Base-by-base conservation (phyloP, 306 rosid species). In the Hylodesmum podocarpum region DNA sequence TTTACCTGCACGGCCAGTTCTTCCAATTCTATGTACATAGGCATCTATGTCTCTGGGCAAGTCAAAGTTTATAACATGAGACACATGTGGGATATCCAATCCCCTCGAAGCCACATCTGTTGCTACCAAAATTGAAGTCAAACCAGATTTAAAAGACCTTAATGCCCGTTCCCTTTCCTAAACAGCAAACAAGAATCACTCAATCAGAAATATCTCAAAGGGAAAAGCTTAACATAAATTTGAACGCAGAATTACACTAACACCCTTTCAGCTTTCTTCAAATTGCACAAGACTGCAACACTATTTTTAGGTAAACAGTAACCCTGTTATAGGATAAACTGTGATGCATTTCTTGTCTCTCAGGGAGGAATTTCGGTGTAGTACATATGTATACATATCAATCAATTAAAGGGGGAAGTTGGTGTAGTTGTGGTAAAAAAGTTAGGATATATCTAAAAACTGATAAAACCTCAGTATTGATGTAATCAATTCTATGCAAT, bases 31-130 rank as follows among this genome's bases (percentile, higher is more conserved):
- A 28, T 91, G 97, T 1, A 91, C 95, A 11, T 91, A 91, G 80
- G 84, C 90, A 72, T 89, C 97, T 7, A 91, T 87, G 81, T 86
- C 93, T 44, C 87, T 91, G 0, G 97, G 97, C 25, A 91, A 86
- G 55, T 91, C 97, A 55, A 86, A 91, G 66, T 91, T 91, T 54
- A 91, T 83, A 43, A 91, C 97, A 69, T 91, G 96, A 34, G 90
- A 86, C 19, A 91, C 96, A 16, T 80, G 91, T 36, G 96, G 96
- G 29, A 91, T 88, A 67, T 91, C 97, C 68, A 91, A 81, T 18
- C 97, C 95, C 59, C 97, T 78, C 4, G 97, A 90, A 65, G 95
- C 95, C 77, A 91, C 95, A 63, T 91, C 97, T 11, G 97, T 91
- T 4, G 97, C 97, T 72, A 91, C 97, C 78, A 91, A 31, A 59